Base-by-base conservation (phyloP, 1,284 basidiomycete species). In the Malassezia sympodialis region DNA sequence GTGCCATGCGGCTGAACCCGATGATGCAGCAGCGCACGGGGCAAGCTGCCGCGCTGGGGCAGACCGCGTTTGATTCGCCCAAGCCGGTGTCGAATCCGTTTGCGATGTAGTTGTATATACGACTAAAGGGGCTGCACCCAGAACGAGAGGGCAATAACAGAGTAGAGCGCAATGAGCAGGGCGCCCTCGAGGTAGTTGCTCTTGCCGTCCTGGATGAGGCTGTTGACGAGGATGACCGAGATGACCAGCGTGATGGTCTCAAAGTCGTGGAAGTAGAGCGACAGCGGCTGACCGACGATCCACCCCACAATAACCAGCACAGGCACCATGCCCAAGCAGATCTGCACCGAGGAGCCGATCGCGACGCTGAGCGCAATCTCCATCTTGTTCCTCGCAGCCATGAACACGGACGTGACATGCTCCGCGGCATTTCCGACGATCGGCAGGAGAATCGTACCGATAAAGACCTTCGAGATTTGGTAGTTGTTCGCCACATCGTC, bases 371-470 rank as follows among this genome's bases (percentile, higher is more conserved):
- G 87, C 1, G 62, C 60, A 50, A 74, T 71, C 35, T 74, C 72
- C 70, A 74, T 72, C 55, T 72, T 73, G 67, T 65, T 62, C 58
- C 73, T 73, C 37, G 53, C 50, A 10, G 67, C 72, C 63, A 67
- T 69, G 56, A 68, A 68, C 28, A 72, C 64, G 12, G 67, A 65
- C 5, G 72, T 74, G 23, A 70, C 58, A 51, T 74, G 72, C 54
- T 74, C 72, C 10, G 72, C 70, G 40, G 78, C 78, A 63, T 89
- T 90, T 41, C 87, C 86, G 45, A 89, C 87, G 30, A 80, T 76
- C 17, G 90, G 91, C 12, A 96, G 79, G 12, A 96, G 76, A 61
- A 96, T 90, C 26, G 62, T 66, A 21, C 69, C 67, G 60, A 74
- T 74, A 37, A 74, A 74, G 3, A 68, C 65, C 43, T 73, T 74